Conservation (phyloP, 164 flowering plant species). For the Liquidambar formosana region DNA sequence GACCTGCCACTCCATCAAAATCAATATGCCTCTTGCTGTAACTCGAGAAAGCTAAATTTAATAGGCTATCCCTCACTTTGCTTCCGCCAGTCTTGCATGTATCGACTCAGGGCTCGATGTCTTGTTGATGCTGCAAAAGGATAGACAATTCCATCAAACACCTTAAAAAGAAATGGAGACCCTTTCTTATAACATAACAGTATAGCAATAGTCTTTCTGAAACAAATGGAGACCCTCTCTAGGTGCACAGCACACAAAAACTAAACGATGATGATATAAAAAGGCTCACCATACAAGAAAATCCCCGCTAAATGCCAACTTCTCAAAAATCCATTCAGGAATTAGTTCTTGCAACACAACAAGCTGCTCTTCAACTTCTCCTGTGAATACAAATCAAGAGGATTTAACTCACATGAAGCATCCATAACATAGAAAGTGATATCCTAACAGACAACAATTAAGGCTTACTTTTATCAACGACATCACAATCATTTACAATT, state of each 20-base stretch:
- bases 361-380: conserved; percentile 75
- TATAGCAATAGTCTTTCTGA: not conserved
- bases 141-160: not conserved
- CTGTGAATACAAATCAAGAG: conserved; percentile 25
- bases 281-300: conserved; percentile 50
- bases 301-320: conserved; percentile 56
- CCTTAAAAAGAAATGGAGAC: not conserved
- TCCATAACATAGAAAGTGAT: not conserved
- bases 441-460: not conserved
- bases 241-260: not conserved
- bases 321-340: conserved; percentile 74
- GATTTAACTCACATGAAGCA: conserved; percentile 3
- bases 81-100: conserved; percentile 42
- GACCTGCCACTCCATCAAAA: not conserved
- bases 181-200: not conserved
- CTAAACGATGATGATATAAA: not conserved
- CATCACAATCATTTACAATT: conserved; percentile 40
- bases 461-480: conserved; percentile 65
- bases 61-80: conserved; percentile 23
- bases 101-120: conserved; percentile 33
- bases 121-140: conserved; percentile 57
- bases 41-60: not conserved
- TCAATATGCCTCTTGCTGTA: not conserved
- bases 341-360: conserved; percentile 57
- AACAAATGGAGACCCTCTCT: not conserved